Percentiles rank a stretch among this genome's conserved stretches.
phyloP scores from a whole-genome alignment of 2,329 filamentous ascomycete species.

The Sporothrix schenckii region DNA sequence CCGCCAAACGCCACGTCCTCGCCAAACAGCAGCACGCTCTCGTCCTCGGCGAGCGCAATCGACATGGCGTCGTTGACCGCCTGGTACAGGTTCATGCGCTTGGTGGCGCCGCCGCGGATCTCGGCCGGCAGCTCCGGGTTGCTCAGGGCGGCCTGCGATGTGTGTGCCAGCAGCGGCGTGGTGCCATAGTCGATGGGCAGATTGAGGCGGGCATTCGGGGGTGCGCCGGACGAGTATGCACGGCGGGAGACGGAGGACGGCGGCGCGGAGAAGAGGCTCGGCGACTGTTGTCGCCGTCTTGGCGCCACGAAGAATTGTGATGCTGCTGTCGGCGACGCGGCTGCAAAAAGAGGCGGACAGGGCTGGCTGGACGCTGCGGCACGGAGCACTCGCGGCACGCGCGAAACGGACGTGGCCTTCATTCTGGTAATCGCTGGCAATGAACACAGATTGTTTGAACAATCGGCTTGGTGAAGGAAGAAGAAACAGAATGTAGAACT shows the following conservation, averaged over 20 bases:
- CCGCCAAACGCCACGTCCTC: slow-evolving; percentile 97
- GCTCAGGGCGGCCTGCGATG: slow-evolving; percentile 68
- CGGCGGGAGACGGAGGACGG: background rate
- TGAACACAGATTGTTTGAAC: background rate
- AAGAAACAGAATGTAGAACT: background rate
- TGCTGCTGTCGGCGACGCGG: slow-evolving; percentile 5
- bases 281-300: slow-evolving; percentile 18
- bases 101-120: slow-evolving; percentile 66
- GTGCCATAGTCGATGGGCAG: slow-evolving; percentile 83
- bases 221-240: slow-evolving; percentile 56
- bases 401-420: slow-evolving; percentile 9
- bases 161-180: slow-evolving; percentile 80
- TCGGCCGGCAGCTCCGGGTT: slow-evolving; percentile 71
- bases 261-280: background rate
- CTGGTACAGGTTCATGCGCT: slow-evolving; percentile 91
- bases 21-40: slow-evolving; percentile 87
- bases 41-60: slow-evolving; percentile 78
- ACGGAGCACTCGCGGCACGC: slow-evolving; percentile 22
- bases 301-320: slow-evolving; percentile 1
- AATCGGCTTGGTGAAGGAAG: background rate
- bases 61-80: slow-evolving; percentile 88
- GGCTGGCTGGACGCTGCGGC: background rate
- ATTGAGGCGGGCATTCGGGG: slow-evolving; percentile 71
- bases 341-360: background rate
- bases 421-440: background rate